phyloP scores from a whole-genome alignment of 768 basidiomycete genomes.

The Rhodocollybia butyracea region DNA sequence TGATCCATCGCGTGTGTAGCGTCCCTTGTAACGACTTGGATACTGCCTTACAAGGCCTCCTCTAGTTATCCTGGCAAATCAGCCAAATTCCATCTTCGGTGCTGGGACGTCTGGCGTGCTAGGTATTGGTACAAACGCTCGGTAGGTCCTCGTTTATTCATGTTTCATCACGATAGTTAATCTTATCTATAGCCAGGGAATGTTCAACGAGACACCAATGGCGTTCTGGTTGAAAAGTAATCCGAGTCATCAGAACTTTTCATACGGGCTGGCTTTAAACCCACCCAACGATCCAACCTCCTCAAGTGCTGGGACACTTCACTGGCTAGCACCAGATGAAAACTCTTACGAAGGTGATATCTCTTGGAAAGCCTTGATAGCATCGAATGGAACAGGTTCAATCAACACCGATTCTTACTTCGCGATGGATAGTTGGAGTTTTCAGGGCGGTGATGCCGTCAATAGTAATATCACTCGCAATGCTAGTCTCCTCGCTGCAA shows the following conservation, averaged over 20 bases:
- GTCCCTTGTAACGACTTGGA: not conserved
- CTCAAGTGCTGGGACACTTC: not conserved
- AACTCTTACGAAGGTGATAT: slow-evolving; percentile 4
- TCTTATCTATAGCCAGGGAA: not conserved
- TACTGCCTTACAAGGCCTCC: not conserved
- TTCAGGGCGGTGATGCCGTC: not conserved
- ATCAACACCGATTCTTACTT: not conserved
- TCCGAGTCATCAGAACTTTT: not conserved
- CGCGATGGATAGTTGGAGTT: slow-evolving; percentile 3
- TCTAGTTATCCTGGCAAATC: slow-evolving; percentile 1
- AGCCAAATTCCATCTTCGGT: not conserved
- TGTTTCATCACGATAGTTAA: not conserved
- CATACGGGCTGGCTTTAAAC: slow-evolving; percentile 3
- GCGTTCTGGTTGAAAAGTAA: not conserved
- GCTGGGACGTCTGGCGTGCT: slow-evolving; percentile 1
- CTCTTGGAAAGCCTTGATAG: not conserved
- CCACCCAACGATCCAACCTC: not conserved
- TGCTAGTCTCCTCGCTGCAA: not conserved
- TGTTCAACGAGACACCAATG: slow-evolving; percentile 5
- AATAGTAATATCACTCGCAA: not conserved
- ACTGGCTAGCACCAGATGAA: slow-evolving; percentile 3
- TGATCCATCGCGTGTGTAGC: not conserved
- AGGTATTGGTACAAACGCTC: slow-evolving; percentile 2
- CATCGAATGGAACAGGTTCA: not conserved
- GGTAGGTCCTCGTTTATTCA: not conserved